Evolutionary conservation across 1,139 yeast species (phyloP).

Genomic region (Protomyces inouyei): DNA sequence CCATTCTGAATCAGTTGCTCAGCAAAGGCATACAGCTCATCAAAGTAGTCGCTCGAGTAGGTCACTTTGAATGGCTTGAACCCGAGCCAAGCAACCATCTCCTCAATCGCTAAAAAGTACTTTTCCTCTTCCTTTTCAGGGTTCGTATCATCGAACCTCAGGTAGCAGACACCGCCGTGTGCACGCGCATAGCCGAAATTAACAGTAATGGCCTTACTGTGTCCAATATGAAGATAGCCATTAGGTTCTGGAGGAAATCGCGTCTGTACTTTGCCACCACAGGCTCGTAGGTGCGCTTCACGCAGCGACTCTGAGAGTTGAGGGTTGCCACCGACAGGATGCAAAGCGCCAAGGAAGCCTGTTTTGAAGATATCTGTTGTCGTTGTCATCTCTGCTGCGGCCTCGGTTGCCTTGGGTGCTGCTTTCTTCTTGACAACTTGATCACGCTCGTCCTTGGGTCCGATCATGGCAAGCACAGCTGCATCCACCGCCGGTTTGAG

Average conservation of each 20-base stretch:
- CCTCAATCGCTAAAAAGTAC: conserved; percentile 75
- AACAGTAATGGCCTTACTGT: conserved; percentile 94
- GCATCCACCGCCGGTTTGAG: conserved; percentile 85
- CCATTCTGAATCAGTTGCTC: conserved; percentile 66
- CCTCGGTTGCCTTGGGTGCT: conserved; percentile 40
- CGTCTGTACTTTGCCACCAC: conserved; percentile 78
- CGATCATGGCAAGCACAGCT: conserved; percentile 62
- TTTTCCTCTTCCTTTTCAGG: conserved; percentile 98
- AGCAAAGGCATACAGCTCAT: conserved; percentile 78
- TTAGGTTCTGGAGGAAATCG: conserved; percentile 99
- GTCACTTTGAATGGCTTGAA: conserved; percentile 89
- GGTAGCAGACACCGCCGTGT: conserved; percentile 78
- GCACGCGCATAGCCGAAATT: conserved; percentile 87
- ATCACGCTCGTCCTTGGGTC: conserved; percentile 96
- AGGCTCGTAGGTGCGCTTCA: conserved; percentile 69
- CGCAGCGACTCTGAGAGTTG: conserved; percentile 82
- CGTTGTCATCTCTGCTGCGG: conserved; percentile 34
- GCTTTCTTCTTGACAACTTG: conserved; percentile 70
- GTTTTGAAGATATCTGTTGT: conserved; percentile 81
- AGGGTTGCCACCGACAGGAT: conserved; percentile 91
- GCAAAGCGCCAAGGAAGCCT: conserved; percentile 92
- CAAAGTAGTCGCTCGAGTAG: conserved; percentile 93
- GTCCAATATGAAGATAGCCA: conserved; percentile 95
- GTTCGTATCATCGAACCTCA: conserved; percentile 94
- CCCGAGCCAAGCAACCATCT: conserved; percentile 89